Evolutionary conservation across 768 basidiomycete species (phyloP).

Genomic region (Dendrothele bispora): DNA sequence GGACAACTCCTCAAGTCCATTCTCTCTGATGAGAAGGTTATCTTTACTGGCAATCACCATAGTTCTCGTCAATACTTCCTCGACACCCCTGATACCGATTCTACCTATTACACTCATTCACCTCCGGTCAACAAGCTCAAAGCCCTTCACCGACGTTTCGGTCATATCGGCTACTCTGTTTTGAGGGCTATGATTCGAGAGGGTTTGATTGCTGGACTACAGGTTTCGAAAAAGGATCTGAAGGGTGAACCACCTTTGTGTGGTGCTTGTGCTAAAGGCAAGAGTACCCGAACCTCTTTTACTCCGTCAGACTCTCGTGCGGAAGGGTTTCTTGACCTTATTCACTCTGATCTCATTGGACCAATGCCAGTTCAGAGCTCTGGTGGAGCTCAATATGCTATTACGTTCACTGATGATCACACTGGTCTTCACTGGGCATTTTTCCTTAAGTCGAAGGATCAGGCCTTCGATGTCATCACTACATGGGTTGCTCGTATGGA

Average conservation of each 20-base stretch:
- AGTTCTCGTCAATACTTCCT: constrained; percentile 12
- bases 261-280: constrained; percentile 11
- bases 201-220: constrained; percentile 6
- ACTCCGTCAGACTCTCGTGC: constrained; percentile 11
- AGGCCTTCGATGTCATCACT: constrained; percentile 15
- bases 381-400: constrained; percentile 26
- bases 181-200: constrained; percentile 7
- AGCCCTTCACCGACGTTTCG: constrained; percentile 8
- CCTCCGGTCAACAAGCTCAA: constrained; percentile 8
- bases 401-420: constrained; percentile 29
- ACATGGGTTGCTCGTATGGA: constrained; percentile 18
- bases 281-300: constrained; percentile 13
- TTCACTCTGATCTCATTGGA: constrained; percentile 31
- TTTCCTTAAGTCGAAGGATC: constrained; percentile 23
- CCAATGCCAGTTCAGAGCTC: constrained; percentile 19
- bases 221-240: constrained; percentile 9
- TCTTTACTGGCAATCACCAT: constrained; percentile 6
- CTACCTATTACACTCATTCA: constrained; percentile 2
- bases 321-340: constrained; percentile 15
- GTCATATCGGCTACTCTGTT: constrained; percentile 9
- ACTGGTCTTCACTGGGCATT: constrained; percentile 16
- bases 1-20: constrained; percentile 8
- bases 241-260: constrained; percentile 9
- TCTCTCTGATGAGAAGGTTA: constrained; percentile 2
- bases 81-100: constrained; percentile 3